Conservation (phyloP, 1,284 basidiomycete species). For the Uromyces viciae-fabae region DNA sequence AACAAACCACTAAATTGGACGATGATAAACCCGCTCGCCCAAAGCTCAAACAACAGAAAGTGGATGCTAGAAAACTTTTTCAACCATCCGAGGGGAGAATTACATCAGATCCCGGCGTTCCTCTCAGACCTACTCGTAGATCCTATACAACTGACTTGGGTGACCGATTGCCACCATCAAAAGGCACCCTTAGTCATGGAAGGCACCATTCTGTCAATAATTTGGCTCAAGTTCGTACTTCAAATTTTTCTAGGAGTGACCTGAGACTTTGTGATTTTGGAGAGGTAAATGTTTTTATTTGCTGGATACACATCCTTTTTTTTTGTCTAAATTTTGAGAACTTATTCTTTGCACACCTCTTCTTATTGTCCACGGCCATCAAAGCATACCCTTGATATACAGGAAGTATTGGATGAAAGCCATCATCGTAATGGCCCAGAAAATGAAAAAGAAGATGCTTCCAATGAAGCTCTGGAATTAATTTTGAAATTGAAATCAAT, state of each 20-base stretch:
- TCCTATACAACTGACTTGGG: conserved; percentile 11
- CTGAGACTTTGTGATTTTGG: conserved; percentile 16
- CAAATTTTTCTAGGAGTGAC: conserved; percentile 27
- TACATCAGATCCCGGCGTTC: neutral
- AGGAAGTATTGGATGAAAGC: neutral
- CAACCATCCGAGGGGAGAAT: neutral
- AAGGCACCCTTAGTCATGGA: neutral
- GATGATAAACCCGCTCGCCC: conserved; percentile 10
- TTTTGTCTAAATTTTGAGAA: neutral
- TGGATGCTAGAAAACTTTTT: neutral
- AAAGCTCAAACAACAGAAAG: conserved; percentile 13
- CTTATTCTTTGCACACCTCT: neutral
- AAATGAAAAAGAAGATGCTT: neutral
- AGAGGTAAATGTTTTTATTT: conserved; percentile 5
- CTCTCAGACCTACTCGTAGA: conserved; percentile 6
- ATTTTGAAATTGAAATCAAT: conserved; percentile 12
- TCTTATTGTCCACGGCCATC: too few relatives aligned
- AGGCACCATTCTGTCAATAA: conserved; percentile 7
- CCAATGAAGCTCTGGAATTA: neutral
- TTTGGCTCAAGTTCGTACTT: conserved; percentile 13
- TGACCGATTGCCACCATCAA: neutral
- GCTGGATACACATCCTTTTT: neutral
- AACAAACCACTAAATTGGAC: neutral
- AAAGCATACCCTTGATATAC: neutral
- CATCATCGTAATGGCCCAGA: neutral